phyloP scores from a whole-genome alignment of 2,329 filamentous ascomycete species.

The Sphaerulina populicola region DNA sequence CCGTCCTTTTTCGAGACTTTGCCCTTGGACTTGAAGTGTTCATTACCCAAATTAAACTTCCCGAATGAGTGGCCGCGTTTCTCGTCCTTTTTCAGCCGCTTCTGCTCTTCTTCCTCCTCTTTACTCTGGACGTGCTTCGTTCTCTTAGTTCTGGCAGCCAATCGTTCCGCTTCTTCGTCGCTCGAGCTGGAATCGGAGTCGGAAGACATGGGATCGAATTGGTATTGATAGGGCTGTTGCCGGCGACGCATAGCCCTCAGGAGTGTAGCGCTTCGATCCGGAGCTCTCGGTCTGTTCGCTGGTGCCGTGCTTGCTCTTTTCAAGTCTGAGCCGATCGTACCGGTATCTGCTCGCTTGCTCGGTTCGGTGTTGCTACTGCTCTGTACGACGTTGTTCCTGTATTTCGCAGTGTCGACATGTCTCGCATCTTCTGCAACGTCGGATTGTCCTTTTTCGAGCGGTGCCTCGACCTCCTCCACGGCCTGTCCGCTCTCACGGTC shows the following conservation, averaged over 20 bases:
- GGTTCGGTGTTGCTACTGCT: conserved; percentile 10
- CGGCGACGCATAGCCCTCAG: conserved; percentile 20
- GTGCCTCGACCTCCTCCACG: background rate
- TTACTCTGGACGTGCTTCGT: conserved; percentile 4
- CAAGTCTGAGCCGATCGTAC: conserved; percentile 3
- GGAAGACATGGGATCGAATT: conserved; percentile 26
- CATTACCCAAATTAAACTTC: conserved; percentile 54
- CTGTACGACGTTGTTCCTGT: conserved; percentile 1
- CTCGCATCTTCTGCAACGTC: conserved; percentile 10
- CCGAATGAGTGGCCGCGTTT: conserved; percentile 36
- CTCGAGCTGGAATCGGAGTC: conserved; percentile 27
- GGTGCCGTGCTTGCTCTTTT: conserved; percentile 19
- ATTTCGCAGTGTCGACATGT: background rate
- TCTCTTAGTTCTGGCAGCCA: conserved; percentile 1
- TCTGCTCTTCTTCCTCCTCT: conserved; percentile 12
- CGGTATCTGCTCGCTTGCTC: background rate
- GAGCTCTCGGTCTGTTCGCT: conserved; percentile 11
- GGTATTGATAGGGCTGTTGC: conserved; percentile 21
- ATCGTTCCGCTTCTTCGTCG: conserved; percentile 24
- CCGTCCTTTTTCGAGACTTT: conserved; percentile 61
- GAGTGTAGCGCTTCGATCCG: conserved; percentile 19
- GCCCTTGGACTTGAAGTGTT: conserved; percentile 57
- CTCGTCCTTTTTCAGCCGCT: conserved; percentile 10
- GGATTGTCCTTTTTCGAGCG: background rate
- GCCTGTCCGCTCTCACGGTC: conserved; percentile 1